Evolutionary conservation across 1,139 yeast species (phyloP), one percentile per base, ranked within the genome.

Genomic region (Blastobotrys illinoisensis): DNA sequence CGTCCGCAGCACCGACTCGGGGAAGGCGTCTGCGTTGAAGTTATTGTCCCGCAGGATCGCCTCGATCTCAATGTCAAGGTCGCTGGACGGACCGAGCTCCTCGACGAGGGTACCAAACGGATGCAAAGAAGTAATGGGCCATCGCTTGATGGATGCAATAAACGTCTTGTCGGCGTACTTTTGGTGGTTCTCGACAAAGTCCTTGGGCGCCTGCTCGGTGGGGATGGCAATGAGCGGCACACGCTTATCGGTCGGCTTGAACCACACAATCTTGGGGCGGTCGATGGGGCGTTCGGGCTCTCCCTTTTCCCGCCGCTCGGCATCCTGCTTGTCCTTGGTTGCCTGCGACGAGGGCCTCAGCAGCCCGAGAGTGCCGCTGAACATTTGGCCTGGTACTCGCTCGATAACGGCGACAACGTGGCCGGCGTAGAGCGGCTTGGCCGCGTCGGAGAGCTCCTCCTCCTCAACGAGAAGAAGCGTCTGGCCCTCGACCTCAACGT

Each of bases 71-170:
- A 93, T 88, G 36, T 79, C 76, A 5, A 85, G 79, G 60, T 86
- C 93, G 61, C 85, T 89, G 64, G 88, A 83, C 50, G 81, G 79
- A 32, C 99, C 99, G 61, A 93, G 76, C 64, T 87, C 89, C 54
- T 91, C 88, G 36, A 91, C 86, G 59, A 93, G 76, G 28, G 97
- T 91, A 64, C 99, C 99, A 67, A 93, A 93, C 2, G 99, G 99
- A 75, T 93, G 99, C 69, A 93, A 79, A 0, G 98, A 91, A 18
- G 99, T 93, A 71, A 93, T 93, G 69, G 99, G 99, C 99, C 99
- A 93, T 72, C 99, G 85, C 70, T 93, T 93, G 65, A 93, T 93
- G 2, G 96, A 87, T 0, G 98, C 98, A 59, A 93, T 95, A 67
- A 93, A 93, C 53, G 90, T 75, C 64, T 86, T 88, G 67, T 88